Evolutionary conservation across 306 rosid species (phyloP), one percentile per base, ranked within the genome.

Genomic region (Vicia faba): DNA sequence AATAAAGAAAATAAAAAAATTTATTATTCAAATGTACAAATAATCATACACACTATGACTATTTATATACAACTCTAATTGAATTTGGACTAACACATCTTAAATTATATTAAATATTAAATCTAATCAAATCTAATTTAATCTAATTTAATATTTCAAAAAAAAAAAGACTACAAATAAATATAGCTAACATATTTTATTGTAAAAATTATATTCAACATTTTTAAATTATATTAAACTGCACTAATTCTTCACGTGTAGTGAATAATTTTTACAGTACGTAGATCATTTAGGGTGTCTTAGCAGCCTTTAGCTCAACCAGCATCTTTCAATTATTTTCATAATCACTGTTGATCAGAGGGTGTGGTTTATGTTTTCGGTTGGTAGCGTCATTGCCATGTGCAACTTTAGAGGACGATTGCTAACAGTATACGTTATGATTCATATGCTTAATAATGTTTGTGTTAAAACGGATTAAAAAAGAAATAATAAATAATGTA

Each of bases 311-410:
- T 9, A 15, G 15, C 56, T 25, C 31, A 25, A 45, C n/a, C n/a
- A n/a, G n/a, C 50, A 13, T 51, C 14, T 48, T 48, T 3, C 40
- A 18, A 53, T 14, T n/a, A 0, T 9, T 59, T 45, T 14, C 49
- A 48, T 7, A 18, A 35, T 16, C 5, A 10, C 3, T 7, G 1
- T 55, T 54, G 23, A 33, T 18, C 0, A 49, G 35, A 49, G 35
- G 1, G 61, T 38, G 35, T 43, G 7, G 48, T 12, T 12, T 4
- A 11, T 43, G 7, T 49, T 49, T 46, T 64, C 11, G 43, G 44
- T 66, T 68, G 67, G 68, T 36, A 40, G 67, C 4, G 20, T 35
- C 23, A 28, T 72, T 13, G 48, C 62, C 78, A 68, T 62, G 79
- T 68, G 72, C 75, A 16, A 25, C 69, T 59, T 33, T 25, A 59